A percentile compares a stretch with the other conserved stretches of the same genome.
These are phyloP conservation scores for Neospermospora avenae DNA, from an alignment of 2,329 filamentous ascomycete genomes.

Conservation along the genomic window DNA sequence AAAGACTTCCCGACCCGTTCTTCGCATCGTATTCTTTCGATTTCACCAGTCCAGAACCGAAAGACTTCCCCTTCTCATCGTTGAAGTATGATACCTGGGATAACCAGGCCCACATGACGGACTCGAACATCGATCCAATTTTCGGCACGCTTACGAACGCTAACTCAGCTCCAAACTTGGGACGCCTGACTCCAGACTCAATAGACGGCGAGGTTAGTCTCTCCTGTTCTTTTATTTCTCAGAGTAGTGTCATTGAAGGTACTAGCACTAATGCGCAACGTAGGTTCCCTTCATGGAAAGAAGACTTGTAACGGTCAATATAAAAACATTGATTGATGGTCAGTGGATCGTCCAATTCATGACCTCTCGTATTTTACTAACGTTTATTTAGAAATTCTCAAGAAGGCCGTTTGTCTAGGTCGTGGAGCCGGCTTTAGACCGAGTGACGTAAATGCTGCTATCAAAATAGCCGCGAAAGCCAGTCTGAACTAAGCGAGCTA, in stretches of 20 bases:
- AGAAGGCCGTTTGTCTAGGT: constrained; percentile 32
- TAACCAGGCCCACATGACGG: background rate
- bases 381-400: constrained; percentile 28
- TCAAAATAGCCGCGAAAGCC: constrained; percentile 25
- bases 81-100: constrained; percentile 15
- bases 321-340: constrained; percentile 34
- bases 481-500: constrained; percentile 7
- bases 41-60: constrained; percentile 14
- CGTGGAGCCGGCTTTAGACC: constrained; percentile 33
- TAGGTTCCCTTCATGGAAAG: constrained; percentile 15
- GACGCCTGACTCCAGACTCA: background rate
- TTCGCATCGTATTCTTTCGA: constrained; percentile 8
- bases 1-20: constrained; percentile 1
- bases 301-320: constrained; percentile 30
- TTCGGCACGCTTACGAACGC: constrained; percentile 15
- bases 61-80: constrained; percentile 23
- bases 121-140: constrained; percentile 21
- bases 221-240: no score
- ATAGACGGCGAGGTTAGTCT: background rate
- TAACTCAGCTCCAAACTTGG: background rate
- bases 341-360: constrained; percentile 17
- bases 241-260: no score
- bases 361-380: background rate
- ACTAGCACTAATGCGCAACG: background rate
- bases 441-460: constrained; percentile 34